phyloP scores from a whole-genome alignment of 106 monocot genomes.

The Amphibolis antarctica region DNA sequence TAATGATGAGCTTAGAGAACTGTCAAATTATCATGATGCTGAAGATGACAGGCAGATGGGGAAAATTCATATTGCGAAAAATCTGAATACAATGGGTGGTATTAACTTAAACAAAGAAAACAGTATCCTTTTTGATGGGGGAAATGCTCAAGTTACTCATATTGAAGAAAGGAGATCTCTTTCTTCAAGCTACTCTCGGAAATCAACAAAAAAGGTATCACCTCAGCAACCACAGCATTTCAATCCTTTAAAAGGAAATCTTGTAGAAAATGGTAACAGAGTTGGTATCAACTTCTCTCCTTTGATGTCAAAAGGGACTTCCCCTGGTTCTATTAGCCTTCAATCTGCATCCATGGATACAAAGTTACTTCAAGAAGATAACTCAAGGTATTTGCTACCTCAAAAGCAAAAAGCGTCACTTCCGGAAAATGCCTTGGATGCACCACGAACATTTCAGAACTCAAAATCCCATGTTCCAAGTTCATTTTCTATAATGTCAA shows the following conservation, averaged over 20 bases:
- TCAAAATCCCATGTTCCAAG: background rate
- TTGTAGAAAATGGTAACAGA: background rate
- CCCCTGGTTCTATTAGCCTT: background rate
- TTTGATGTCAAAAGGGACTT: background rate
- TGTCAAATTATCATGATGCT: background rate
- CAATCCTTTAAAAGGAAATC: background rate
- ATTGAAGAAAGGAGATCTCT: background rate
- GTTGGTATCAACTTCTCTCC: background rate
- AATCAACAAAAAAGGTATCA: background rate
- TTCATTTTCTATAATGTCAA: background rate
- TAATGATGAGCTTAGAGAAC: background rate
- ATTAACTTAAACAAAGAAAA: background rate
- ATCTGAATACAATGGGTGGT: background rate
- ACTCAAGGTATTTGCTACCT: background rate
- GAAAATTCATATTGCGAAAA: background rate
- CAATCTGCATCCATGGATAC: background rate
- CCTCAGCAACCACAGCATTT: background rate
- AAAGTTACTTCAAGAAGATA: background rate
- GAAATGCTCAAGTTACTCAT: background rate
- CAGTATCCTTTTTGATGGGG: background rate
- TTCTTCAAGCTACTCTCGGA: background rate
- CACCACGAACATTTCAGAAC: background rate
- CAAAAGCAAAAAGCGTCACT: constrained; percentile 2
- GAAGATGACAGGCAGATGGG: background rate
- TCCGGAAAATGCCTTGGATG: background rate